Conservation (phyloP, 202 grass and related monocot genomes). For the Digitaria exilis region DNA sequence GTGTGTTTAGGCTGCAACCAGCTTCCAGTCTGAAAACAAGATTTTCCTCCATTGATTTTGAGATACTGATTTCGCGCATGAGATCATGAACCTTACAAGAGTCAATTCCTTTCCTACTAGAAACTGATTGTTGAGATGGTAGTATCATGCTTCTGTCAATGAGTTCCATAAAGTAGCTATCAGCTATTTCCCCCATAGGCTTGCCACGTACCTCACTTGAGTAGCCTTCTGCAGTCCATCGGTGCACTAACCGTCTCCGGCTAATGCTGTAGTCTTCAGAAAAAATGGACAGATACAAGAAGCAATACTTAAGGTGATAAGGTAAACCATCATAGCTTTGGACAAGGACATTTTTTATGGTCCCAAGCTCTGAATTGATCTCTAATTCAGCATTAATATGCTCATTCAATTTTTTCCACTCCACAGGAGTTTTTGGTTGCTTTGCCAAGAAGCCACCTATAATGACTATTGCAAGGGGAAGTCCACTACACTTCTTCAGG, state of each 20-base stretch:
- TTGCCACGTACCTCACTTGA: neutral
- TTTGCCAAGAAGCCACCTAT: neutral
- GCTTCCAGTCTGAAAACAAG: neutral
- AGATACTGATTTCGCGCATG: constrained; percentile 29
- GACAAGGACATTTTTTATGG: neutral
- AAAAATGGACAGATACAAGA: neutral
- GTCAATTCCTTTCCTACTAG: neutral
- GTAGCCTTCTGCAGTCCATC: constrained; percentile 51
- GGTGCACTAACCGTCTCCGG: neutral
- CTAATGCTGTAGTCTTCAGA: neutral
- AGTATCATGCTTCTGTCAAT: constrained; percentile 34
- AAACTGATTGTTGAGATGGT: neutral
- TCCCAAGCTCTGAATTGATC: neutral
- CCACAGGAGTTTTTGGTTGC: neutral
- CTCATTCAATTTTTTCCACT: neutral
- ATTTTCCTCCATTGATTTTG: constrained; percentile 26
- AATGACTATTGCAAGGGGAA: neutral
- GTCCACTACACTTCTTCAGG: neutral
- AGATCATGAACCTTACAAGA: constrained; percentile 32
- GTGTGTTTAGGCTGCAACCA: neutral
- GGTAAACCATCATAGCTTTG: neutral
- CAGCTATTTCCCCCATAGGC: neutral
- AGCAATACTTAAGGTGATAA: neutral
- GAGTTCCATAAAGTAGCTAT: neutral
- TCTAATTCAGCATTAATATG: neutral